Evolutionary conservation across 2,329 filamentous ascomycete genomes (phyloP).

Genomic region (Aspergillus pseudonomiae): DNA sequence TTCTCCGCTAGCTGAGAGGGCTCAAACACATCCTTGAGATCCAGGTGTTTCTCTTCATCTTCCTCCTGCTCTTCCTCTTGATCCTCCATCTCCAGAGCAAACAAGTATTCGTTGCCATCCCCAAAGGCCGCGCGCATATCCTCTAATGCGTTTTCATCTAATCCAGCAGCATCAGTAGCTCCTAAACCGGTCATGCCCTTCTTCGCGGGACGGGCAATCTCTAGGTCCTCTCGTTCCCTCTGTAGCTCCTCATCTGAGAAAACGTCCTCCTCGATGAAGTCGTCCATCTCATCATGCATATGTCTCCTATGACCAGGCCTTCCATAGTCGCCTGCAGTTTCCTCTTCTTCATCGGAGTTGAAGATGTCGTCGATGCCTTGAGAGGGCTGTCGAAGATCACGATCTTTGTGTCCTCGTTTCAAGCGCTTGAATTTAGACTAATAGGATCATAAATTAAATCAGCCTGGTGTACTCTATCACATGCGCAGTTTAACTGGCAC

Average conservation of each 20-base stretch:
- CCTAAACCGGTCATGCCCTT: slow-evolving; percentile 68
- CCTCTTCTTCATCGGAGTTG: slow-evolving; percentile 87
- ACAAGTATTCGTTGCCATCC: slow-evolving; percentile 92
- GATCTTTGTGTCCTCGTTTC: slow-evolving; percentile 83
- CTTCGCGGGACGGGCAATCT: slow-evolving; percentile 80
- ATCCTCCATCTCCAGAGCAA: slow-evolving; percentile 87
- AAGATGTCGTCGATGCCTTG: slow-evolving; percentile 91
- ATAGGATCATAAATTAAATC: slow-evolving; percentile 7
- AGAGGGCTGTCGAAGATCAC: slow-evolving; percentile 57
- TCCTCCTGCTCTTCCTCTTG: slow-evolving; percentile 77
- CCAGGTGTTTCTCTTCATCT: slow-evolving; percentile 78
- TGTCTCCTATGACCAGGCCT: slow-evolving; percentile 56
- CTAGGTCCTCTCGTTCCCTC: slow-evolving; percentile 78
- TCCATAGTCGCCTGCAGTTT: slow-evolving; percentile 53
- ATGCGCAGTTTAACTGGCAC: background rate
- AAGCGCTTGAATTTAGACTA: slow-evolving; percentile 94
- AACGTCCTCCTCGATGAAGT: slow-evolving; percentile 96
- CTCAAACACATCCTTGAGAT: slow-evolving; percentile 97
- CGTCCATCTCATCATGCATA: slow-evolving; percentile 79
- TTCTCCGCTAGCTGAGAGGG: slow-evolving; percentile 92
- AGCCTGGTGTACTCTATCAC: slow-evolving; percentile 10
- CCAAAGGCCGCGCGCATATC: slow-evolving; percentile 97
- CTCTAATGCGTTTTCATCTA: slow-evolving; percentile 90
- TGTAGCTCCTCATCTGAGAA: slow-evolving; percentile 81
- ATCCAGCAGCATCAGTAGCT: slow-evolving; percentile 76